Evolutionary conservation across 2,329 filamentous ascomycete species (phyloP).

Genomic region (Diplodia seriata): DNA sequence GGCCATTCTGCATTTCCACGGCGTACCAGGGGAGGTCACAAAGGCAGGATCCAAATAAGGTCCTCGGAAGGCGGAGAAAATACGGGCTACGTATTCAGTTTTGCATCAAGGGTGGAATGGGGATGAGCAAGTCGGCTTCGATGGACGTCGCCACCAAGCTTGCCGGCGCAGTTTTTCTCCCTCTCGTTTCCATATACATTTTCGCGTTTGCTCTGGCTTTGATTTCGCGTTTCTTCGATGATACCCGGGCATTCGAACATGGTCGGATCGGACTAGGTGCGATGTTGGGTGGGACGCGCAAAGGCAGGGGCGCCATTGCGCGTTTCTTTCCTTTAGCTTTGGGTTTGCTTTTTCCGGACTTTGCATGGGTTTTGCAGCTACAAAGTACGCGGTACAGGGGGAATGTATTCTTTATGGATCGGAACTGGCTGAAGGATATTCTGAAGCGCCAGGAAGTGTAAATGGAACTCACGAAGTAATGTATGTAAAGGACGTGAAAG

Average conservation of each 20-base stretch:
- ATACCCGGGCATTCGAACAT: conserved; percentile 27
- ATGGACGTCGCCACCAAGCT: background rate
- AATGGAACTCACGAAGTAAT: background rate
- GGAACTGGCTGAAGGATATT: background rate
- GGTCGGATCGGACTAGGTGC: conserved; percentile 20
- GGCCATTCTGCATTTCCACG: conserved; percentile 26
- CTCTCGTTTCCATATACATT: background rate
- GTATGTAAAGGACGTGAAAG: background rate
- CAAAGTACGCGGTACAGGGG: conserved; percentile 6
- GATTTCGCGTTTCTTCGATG: conserved; percentile 15
- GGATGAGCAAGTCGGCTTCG: no score
- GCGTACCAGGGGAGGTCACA: conserved; percentile 11
- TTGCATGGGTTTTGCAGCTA: conserved; percentile 1
- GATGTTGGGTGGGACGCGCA: conserved; percentile 24
- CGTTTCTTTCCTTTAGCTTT: conserved; percentile 6
- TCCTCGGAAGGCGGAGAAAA: conserved; percentile 4
- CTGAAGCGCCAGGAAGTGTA: background rate
- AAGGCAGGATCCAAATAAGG: conserved; percentile 11
- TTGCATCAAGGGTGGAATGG: conserved; percentile 1
- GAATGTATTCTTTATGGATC: background rate
- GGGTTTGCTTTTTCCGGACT: conserved; percentile 8
- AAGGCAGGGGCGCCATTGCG: background rate
- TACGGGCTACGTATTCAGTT: background rate
- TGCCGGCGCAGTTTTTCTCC: background rate
- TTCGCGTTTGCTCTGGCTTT: background rate